phyloP scores from a whole-genome alignment of 306 rosid species.

The Canavalia ensiformis region DNA sequence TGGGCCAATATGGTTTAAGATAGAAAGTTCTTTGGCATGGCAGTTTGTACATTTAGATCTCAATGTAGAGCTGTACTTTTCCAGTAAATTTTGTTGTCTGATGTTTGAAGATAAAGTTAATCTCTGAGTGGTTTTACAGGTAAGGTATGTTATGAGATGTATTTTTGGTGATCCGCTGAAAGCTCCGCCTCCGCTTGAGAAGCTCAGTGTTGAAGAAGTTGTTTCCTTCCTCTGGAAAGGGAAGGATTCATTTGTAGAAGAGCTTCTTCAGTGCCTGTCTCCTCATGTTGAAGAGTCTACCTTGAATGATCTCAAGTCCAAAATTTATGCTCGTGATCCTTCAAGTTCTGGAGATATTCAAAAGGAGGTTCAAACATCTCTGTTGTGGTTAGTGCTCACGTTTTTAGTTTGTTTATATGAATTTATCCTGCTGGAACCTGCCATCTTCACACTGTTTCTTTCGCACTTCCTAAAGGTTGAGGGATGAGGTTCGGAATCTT shows the following conservation, averaged over 20 bases:
- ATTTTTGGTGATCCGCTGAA: conserved; percentile 88
- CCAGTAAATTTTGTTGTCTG: conserved; percentile 38
- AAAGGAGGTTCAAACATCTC: conserved; percentile 78
- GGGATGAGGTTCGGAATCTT: conserved; percentile 93
- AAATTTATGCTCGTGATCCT: conserved; percentile 78
- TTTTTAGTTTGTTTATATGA: neutral
- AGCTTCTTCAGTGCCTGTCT: conserved; percentile 82
- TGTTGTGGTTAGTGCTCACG: conserved; percentile 68
- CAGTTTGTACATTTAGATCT: conserved; percentile 25
- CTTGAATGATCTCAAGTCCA: conserved; percentile 75
- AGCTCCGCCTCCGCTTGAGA: conserved; percentile 98
- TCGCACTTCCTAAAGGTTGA: conserved; percentile 69
- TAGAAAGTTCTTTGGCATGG: conserved; percentile 7
- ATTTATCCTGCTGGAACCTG: conserved; percentile 31
- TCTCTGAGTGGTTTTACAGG: conserved; percentile 61
- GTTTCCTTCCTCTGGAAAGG: conserved; percentile 92
- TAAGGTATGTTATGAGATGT: conserved; percentile 95
- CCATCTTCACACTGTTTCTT: conserved; percentile 21
- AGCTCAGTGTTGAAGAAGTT: conserved; percentile 81
- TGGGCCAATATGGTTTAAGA: conserved; percentile 10
- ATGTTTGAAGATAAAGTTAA: conserved; percentile 42
- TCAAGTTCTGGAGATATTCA: conserved; percentile 69
- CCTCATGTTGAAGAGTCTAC: conserved; percentile 71
- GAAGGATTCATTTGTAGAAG: conserved; percentile 91
- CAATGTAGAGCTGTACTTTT: conserved; percentile 33